phyloP scores from a whole-genome alignment of 1,139 yeast species.

The Lodderomyces elongisporus region DNA sequence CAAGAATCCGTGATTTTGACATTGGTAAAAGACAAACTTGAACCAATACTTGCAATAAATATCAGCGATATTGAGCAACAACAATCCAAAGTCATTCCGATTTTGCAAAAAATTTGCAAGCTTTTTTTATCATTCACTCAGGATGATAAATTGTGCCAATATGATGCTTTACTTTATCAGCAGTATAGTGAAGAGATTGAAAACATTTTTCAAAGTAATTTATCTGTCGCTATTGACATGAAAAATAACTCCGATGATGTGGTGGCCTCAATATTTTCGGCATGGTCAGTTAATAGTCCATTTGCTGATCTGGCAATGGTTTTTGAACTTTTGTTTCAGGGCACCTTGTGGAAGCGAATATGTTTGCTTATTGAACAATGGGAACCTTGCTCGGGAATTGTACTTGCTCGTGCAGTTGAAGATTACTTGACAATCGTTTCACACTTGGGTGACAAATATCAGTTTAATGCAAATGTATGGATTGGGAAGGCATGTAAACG shows the following conservation, averaged over 20 bases:
- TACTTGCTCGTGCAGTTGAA: conserved; percentile 8
- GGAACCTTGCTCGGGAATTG: conserved; percentile 11
- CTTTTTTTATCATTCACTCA: conserved; percentile 1
- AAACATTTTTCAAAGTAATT: background rate
- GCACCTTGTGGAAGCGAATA: conserved; percentile 13
- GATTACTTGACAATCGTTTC: conserved; percentile 18
- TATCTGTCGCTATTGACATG: background rate
- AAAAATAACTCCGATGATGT: background rate
- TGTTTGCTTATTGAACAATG: conserved; percentile 11
- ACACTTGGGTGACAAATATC: background rate
- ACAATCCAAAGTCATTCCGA: conserved; percentile 2
- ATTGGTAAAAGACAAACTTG: conserved; percentile 1
- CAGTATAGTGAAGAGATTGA: background rate
- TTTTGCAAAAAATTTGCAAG: conserved; percentile 3
- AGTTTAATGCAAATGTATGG: too few relatives aligned
- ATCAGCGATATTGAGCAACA: conserved; percentile 4
- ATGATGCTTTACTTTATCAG: background rate
- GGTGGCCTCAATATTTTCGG: conserved; percentile 4
- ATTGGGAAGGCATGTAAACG: too few relatives aligned
- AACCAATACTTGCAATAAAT: background rate
- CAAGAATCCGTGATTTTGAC: conserved; percentile 5
- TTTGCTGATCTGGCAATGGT: conserved; percentile 6
- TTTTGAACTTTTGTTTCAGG: conserved; percentile 15
- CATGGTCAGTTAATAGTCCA: conserved; percentile 6
- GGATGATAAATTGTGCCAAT: background rate